Evolutionary conservation across 202 grass and related monocot genomes (phyloP).

Genomic region (Elaeis oleifera): DNA sequence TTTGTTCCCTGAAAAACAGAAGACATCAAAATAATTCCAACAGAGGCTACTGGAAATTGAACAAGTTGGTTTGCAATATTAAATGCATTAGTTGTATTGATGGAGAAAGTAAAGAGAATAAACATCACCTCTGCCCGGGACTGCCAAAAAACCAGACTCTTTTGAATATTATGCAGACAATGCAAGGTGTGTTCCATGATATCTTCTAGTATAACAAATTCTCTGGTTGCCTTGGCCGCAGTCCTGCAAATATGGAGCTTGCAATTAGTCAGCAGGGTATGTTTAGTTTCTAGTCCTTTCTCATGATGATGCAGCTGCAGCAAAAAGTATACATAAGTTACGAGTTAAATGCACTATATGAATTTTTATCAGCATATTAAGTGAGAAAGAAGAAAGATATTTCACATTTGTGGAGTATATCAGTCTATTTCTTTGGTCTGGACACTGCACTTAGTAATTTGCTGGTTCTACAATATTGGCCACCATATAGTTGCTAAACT

Average conservation of each 20-base stretch:
- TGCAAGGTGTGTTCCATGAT: conserved; percentile 55
- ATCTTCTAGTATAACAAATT: conserved; percentile 60
- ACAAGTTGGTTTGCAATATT: neutral
- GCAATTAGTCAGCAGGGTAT: neutral
- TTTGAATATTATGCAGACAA: conserved; percentile 72
- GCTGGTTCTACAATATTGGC: too few relatives aligned
- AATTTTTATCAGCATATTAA: too few relatives aligned
- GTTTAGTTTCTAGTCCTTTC: neutral
- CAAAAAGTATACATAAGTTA: neutral
- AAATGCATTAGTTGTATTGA: too few relatives aligned
- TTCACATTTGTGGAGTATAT: too few relatives aligned
- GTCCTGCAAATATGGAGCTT: conserved; percentile 39
- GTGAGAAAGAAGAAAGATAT: too few relatives aligned
- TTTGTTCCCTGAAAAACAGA: conserved; percentile 51
- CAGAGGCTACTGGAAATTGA: neutral
- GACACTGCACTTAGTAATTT: too few relatives aligned
- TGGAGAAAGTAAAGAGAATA: conserved; percentile 4
- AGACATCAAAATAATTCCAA: neutral
- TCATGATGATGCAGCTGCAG: neutral
- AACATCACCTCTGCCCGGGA: conserved; percentile 55
- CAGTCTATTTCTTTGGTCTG: too few relatives aligned
- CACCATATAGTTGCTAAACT: too few relatives aligned
- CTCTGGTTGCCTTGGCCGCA: conserved; percentile 41
- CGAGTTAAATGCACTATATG: too few relatives aligned
- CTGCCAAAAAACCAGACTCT: conserved; percentile 89